Percentiles rank a stretch among this genome's conserved stretches.
Conservation (phyloP, 495 filamentous ascomycete genomes). For the Aspergillus coremiiformis region DNA sequence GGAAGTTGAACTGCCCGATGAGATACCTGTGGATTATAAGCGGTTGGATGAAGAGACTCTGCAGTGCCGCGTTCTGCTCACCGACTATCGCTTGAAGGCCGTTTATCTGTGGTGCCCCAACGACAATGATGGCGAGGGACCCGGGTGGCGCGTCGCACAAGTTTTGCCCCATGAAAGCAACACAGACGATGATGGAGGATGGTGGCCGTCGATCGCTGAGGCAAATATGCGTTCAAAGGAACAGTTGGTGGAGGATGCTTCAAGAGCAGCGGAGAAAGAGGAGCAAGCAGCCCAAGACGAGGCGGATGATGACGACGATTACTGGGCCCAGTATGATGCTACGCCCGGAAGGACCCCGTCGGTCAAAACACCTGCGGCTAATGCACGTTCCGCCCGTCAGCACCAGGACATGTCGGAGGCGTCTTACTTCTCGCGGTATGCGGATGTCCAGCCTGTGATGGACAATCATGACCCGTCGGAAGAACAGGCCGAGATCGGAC, state of each 20-base stretch:
- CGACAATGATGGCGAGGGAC: conserved; percentile 59
- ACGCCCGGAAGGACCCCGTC: conserved; percentile 73
- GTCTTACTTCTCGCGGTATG: conserved; percentile 80
- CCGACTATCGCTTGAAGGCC: conserved; percentile 48
- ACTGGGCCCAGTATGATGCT: conserved; percentile 91
- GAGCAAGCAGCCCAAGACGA: conserved; percentile 21
- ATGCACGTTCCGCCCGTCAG: conserved; percentile 22
- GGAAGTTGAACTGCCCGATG: conserved; percentile 72
- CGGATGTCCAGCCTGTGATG: conserved; percentile 81
- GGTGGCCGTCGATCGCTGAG: conserved; percentile 46
- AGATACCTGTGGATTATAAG: conserved; percentile 56
- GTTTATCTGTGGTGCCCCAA: conserved; percentile 60
- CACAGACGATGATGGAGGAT: conserved; percentile 32
- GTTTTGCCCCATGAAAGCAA: conserved; percentile 52
- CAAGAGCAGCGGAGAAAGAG: conserved; percentile 20
- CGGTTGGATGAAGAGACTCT: conserved; percentile 82
- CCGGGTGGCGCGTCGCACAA: conserved; percentile 81
- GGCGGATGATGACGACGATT: conserved; percentile 77
- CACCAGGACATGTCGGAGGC: conserved; percentile 28
- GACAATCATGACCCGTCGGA: conserved; percentile 79
- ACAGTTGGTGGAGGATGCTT: conserved; percentile 33
- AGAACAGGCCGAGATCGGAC: conserved; percentile 41
- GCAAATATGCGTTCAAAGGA: conserved; percentile 40
- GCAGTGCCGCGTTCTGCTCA: conserved; percentile 54
- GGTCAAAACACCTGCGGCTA: conserved; percentile 54